phyloP scores from a whole-genome alignment of 495 filamentous ascomycete genomes.

The Pseudevernia furfuracea region DNA sequence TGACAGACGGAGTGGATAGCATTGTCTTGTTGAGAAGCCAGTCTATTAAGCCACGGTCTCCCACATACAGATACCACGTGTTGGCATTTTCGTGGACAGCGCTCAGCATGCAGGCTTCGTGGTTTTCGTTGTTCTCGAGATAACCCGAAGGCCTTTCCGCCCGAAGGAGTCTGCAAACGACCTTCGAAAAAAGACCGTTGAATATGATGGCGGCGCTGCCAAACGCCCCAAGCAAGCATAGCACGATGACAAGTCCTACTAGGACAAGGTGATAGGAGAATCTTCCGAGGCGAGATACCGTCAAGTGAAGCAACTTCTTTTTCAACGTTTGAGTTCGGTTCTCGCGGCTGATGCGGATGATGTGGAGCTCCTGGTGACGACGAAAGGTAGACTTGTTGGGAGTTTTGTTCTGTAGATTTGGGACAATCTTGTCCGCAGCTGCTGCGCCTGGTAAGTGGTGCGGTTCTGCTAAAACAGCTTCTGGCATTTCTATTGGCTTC shows the following conservation, averaged over 20 bases:
- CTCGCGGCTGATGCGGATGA: constrained; percentile 11
- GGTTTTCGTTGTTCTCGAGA: constrained; percentile 20
- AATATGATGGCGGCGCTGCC: constrained; percentile 18
- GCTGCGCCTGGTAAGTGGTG: neutral
- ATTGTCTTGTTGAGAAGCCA: constrained; percentile 24
- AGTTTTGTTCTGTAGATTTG: neutral
- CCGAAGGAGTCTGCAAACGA: neutral
- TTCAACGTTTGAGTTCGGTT: neutral
- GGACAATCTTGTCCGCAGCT: neutral
- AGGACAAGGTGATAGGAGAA: constrained; percentile 3
- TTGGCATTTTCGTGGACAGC: constrained; percentile 18
- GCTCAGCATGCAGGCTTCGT: constrained; percentile 24
- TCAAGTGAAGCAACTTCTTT: neutral
- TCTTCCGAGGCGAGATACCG: neutral
- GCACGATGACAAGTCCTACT: neutral
- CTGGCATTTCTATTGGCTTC: constrained; percentile 5
- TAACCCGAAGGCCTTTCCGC: constrained; percentile 5
- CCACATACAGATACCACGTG: constrained; percentile 24
- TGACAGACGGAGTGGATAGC: constrained; percentile 9
- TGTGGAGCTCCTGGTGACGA: constrained; percentile 13
- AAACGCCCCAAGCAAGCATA: constrained; percentile 14
- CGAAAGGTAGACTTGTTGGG: neutral
- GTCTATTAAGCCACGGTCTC: constrained; percentile 25
- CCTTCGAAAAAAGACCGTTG: constrained; percentile 10
- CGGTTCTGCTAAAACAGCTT: neutral